A percentile compares a stretch with the other conserved stretches of the same genome.
Conservation (phyloP, 768 basidiomycete genomes). For the Termitomyces sp. region DNA sequence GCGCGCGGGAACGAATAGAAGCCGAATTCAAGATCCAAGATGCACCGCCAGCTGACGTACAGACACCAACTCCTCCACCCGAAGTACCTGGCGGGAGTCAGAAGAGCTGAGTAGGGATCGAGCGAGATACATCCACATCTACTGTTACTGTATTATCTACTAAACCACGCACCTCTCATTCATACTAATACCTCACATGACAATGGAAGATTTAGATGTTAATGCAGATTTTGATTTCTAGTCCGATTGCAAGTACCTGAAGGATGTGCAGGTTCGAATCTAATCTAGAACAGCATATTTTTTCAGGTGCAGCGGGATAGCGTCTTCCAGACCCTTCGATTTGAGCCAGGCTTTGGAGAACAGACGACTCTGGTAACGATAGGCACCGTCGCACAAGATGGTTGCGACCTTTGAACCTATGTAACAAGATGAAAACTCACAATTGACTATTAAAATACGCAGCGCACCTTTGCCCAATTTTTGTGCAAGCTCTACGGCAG, state of each 20-base stretch:
- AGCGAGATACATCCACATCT: conserved; percentile 1
- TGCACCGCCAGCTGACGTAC: conserved; percentile 7
- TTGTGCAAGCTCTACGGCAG: conserved; percentile 82
- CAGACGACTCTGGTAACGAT: conserved; percentile 92
- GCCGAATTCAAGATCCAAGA: conserved; percentile 53
- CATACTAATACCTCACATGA: background rate
- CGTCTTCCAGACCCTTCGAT: conserved; percentile 67
- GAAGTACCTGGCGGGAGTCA: conserved; percentile 9
- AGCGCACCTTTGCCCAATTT: conserved; percentile 73
- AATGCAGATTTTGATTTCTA: background rate
- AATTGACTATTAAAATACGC: background rate
- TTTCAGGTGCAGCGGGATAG: conserved; percentile 78
- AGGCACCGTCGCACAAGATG: conserved; percentile 91
- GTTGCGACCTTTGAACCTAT: conserved; percentile 85
- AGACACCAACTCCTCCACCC: conserved; percentile 14
- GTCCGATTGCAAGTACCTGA: background rate
- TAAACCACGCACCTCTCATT: conserved; percentile 13
- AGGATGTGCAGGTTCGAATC: background rate
- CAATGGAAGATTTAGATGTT: conserved; percentile 2
- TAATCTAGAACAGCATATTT: conserved; percentile 88
- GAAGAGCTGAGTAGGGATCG: conserved; percentile 6
- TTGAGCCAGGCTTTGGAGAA: conserved; percentile 93
- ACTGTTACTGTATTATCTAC: conserved; percentile 10
- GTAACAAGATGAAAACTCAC: background rate
- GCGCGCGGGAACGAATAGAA: conserved; percentile 92